These are phyloP conservation scores for Globisporangium iwayamae DNA, from an alignment of 352 stramenopile genomes.

Conservation along the genomic window DNA sequence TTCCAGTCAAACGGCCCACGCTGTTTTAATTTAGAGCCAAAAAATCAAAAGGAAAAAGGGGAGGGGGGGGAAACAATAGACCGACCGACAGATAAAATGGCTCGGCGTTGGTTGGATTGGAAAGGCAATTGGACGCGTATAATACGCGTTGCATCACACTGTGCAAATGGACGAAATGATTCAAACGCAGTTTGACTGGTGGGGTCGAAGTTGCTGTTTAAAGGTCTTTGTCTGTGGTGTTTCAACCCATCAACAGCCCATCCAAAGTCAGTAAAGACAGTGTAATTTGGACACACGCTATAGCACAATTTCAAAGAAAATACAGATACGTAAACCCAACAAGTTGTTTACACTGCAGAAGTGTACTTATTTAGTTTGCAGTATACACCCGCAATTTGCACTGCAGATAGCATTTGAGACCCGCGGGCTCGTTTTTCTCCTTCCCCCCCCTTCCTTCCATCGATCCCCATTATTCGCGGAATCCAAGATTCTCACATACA, in stretches of 20 bases:
- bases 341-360: background rate
- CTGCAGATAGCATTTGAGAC: background rate
- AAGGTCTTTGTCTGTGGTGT: background rate
- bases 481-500: constrained; percentile 4
- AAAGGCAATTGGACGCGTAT: background rate
- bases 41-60: background rate
- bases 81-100: no score
- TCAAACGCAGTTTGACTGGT: background rate
- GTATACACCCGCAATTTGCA: background rate
- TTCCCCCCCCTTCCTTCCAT: constrained; percentile 3
- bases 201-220: background rate
- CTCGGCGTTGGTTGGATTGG: background rate
- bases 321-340: no score
- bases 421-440: background rate
- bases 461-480: background rate
- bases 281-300: background rate
- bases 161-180: background rate
- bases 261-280: background rate
- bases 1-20: constrained; percentile 1
- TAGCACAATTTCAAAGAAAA: background rate
- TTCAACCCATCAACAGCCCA: background rate
- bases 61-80: background rate
- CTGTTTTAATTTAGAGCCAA: constrained; percentile 1
- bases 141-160: background rate
- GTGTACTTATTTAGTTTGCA: background rate